Conservation (phyloP, 306 rosid genomes). For the Trichosanthes cucumerina region DNA sequence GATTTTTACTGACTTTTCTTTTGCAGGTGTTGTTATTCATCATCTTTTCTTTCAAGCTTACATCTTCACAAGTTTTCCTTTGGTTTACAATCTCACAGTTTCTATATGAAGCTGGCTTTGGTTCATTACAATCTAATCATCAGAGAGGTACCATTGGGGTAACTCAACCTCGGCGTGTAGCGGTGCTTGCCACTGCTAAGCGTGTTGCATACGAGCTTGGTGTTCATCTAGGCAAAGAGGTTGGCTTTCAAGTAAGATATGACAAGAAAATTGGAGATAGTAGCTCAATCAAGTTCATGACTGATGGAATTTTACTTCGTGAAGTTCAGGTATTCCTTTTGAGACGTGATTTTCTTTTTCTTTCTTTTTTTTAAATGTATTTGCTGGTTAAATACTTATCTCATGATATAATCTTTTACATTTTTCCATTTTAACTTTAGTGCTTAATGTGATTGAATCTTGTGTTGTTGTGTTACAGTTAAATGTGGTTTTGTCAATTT, state of each 20-base stretch:
- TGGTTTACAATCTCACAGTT: constrained; percentile 31
- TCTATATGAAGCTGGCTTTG: constrained; percentile 87
- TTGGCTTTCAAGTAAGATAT: constrained; percentile 91
- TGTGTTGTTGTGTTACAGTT: not conserved
- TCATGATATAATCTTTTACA: not conserved
- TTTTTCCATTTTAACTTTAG: not conserved
- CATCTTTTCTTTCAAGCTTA: not conserved
- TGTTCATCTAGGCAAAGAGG: constrained; percentile 61
- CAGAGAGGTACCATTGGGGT: constrained; percentile 70
- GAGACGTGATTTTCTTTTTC: not conserved
- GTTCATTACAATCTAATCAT: constrained; percentile 38
- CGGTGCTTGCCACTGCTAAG: constrained; percentile 88
- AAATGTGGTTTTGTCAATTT: not conserved
- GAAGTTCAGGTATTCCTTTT: constrained; percentile 71
- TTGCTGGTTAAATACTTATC: not conserved
- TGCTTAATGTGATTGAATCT: not conserved
- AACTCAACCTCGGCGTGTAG: constrained; percentile 94
- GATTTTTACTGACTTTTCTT: not conserved
- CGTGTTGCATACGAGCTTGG: constrained; percentile 92
- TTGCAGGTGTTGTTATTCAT: not conserved
- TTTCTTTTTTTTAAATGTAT: not conserved
- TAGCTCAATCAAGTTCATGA: constrained; percentile 90
- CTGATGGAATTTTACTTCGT: constrained; percentile 87
- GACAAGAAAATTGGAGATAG: constrained; percentile 72
- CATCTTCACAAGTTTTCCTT: not conserved